Evolutionary conservation across 139 green algal species (phyloP).

Genomic region (Picochlorum costavermella): DNA sequence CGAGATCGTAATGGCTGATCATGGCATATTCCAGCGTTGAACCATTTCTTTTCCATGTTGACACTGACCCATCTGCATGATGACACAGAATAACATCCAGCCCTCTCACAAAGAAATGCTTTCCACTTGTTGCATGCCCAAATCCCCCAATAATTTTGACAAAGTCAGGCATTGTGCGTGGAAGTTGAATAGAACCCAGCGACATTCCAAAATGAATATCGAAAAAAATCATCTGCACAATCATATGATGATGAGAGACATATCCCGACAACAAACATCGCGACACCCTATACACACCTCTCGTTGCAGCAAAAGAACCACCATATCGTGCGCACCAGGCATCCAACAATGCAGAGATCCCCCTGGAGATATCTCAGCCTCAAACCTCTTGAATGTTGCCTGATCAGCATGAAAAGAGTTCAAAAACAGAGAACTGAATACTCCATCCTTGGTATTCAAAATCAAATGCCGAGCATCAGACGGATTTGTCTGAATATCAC

Average conservation of each 20-base stretch:
- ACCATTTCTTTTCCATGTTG: slow-evolving; percentile 24
- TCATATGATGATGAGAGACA: slow-evolving; percentile 27
- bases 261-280: slow-evolving; percentile 41
- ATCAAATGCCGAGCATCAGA: slow-evolving; percentile 49
- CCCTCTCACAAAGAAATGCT: slow-evolving; percentile 16
- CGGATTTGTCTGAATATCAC: slow-evolving; percentile 42
- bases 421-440: slow-evolving; percentile 39
- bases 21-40: slow-evolving; percentile 27
- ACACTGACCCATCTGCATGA: slow-evolving; percentile 37
- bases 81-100: slow-evolving; percentile 40
- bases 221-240: slow-evolving; percentile 63
- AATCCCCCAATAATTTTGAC: slow-evolving; percentile 49
- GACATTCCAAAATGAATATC: slow-evolving; percentile 67
- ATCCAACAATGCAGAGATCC: slow-evolving; percentile 47
- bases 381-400: slow-evolving; percentile 41
- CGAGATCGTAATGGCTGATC: slow-evolving; percentile 6
- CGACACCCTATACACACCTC: slow-evolving; percentile 33
- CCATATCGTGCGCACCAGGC: slow-evolving; percentile 36
- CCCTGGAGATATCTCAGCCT: slow-evolving; percentile 36
- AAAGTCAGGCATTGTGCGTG: slow-evolving; percentile 35
- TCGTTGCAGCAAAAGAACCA: slow-evolving; percentile 61
- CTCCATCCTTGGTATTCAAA: slow-evolving; percentile 41
- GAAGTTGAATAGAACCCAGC: slow-evolving; percentile 36
- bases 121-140: slow-evolving; percentile 26
- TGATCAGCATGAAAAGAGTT: neutral